Conservation (phyloP, 2,329 filamentous ascomycete genomes). For the Scedosporium apiospermum region DNA sequence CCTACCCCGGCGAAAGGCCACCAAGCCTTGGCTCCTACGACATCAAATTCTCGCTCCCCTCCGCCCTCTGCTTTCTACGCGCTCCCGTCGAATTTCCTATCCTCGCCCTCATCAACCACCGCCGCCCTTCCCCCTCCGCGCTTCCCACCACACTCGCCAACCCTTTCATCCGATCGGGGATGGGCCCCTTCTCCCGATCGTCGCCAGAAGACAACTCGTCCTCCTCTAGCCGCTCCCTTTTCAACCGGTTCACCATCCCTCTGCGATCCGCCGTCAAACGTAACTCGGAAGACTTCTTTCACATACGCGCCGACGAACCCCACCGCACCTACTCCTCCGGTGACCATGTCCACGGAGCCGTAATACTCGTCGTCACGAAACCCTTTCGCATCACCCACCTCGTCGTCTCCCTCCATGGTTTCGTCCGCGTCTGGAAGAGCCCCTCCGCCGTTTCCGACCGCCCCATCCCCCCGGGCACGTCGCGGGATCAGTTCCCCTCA, state of each 20-base stretch:
- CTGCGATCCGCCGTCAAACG: slow-evolving; percentile 35
- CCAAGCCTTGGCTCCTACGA: background rate
- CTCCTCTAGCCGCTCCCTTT: slow-evolving; percentile 4
- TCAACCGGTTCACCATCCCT: background rate
- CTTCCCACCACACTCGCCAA: background rate
- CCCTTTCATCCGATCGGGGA: slow-evolving; percentile 3
- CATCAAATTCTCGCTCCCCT: background rate
- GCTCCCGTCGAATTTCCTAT: background rate
- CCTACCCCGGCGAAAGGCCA: background rate
- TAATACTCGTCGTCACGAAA: slow-evolving; percentile 64
- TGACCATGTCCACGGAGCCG: slow-evolving; percentile 63
- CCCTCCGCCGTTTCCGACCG: slow-evolving; percentile 45
- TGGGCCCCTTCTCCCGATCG: slow-evolving; percentile 5
- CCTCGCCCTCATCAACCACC: background rate
- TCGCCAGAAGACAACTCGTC: slow-evolving; percentile 5
- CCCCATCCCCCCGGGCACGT: slow-evolving; percentile 24
- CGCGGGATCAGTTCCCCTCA: background rate
- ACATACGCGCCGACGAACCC: slow-evolving; percentile 67
- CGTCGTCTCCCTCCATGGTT: slow-evolving; percentile 68
- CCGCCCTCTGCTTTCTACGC: background rate
- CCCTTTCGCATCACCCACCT: slow-evolving; percentile 71
- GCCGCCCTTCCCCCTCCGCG: background rate
- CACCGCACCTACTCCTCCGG: slow-evolving; percentile 68
- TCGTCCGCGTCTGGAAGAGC: slow-evolving; percentile 69
- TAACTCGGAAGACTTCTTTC: slow-evolving; percentile 62